Conservation (phyloP, 805 yeast genomes). For the Barnettozyma populi region DNA sequence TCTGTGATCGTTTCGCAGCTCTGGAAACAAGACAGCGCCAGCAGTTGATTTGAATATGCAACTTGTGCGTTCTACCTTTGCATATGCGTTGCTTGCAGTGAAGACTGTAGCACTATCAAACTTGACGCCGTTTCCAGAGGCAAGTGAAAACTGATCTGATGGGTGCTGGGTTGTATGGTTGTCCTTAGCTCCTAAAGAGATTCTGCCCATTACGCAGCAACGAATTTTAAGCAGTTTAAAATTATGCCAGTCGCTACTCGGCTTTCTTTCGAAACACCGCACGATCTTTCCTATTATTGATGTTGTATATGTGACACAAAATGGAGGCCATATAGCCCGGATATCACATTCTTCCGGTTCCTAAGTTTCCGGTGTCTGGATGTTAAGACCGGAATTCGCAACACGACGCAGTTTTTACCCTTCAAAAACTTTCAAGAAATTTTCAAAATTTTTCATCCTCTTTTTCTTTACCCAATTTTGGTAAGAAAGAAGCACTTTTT, state of each 20-base stretch:
- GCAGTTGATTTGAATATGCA: neutral
- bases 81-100: neutral
- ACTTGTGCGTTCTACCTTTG: neutral
- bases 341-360: neutral
- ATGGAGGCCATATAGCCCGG: neutral
- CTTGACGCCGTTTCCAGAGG: neutral
- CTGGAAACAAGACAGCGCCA: neutral
- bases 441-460: slow-evolving; percentile 1
- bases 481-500: slow-evolving; percentile 18
- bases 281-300: neutral
- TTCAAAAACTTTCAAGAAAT: slow-evolving; percentile 1
- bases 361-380: slow-evolving; percentile 4
- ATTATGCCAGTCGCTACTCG: no score
- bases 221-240: no score
- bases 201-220: no score
- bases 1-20: neutral
- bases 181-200: neutral
- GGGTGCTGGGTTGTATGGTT: neutral
- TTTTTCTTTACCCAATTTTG: slow-evolving; percentile 14
- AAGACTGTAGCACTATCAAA: neutral
- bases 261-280: neutral
- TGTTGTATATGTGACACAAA: no score
- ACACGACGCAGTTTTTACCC: neutral
- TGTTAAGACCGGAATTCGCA: slow-evolving; percentile 1
- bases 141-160: neutral